Percentiles rank a stretch among this genome's conserved stretches.
Conservation (phyloP, 2,329 filamentous ascomycete genomes). For the Alternaria burnsii region DNA sequence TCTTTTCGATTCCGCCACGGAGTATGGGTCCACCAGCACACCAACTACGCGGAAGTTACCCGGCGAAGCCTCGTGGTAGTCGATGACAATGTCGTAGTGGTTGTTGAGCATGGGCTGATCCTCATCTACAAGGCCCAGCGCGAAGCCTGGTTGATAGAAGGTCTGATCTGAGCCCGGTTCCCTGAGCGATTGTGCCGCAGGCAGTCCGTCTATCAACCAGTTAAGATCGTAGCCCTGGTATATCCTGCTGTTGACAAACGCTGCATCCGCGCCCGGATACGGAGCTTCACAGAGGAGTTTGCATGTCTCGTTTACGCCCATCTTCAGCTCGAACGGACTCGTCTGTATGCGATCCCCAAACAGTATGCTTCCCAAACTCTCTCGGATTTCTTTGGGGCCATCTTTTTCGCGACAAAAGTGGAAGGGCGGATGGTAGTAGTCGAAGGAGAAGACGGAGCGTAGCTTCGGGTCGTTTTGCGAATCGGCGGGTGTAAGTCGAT, state of each 20-base stretch:
- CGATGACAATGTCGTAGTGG: slow-evolving; percentile 92
- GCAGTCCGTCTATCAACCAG: slow-evolving; percentile 94
- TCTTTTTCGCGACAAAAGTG: slow-evolving; percentile 84
- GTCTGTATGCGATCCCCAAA: slow-evolving; percentile 98
- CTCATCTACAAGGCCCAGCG: slow-evolving; percentile 69
- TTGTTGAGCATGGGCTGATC: slow-evolving; percentile 78
- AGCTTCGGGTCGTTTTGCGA: slow-evolving; percentile 79
- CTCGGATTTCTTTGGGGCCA: slow-evolving; percentile 80
- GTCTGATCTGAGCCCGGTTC: slow-evolving; percentile 79
- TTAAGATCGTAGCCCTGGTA: slow-evolving; percentile 89
- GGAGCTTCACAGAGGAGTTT: slow-evolving; percentile 78
- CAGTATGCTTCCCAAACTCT: slow-evolving; percentile 92
- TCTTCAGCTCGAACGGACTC: slow-evolving; percentile 89
- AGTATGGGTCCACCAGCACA: slow-evolving; percentile 85
- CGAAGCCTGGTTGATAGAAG: slow-evolving; percentile 92
- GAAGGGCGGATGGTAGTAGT: slow-evolving; percentile 91
- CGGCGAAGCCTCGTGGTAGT: slow-evolving; percentile 83
- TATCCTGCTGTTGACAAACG: slow-evolving; percentile 86
- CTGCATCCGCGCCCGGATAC: slow-evolving; percentile 70
- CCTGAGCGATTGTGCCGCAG: slow-evolving; percentile 82
- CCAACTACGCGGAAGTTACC: slow-evolving; percentile 88
- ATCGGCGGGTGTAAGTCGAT: slow-evolving; percentile 86
- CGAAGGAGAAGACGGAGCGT: slow-evolving; percentile 92
- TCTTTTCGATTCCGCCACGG: slow-evolving; percentile 66
- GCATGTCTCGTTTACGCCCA: slow-evolving; percentile 88